These are phyloP conservation scores for Chloranthus sessilifolius DNA, from an alignment of 164 flowering plant genomes.

Conservation along the genomic window DNA sequence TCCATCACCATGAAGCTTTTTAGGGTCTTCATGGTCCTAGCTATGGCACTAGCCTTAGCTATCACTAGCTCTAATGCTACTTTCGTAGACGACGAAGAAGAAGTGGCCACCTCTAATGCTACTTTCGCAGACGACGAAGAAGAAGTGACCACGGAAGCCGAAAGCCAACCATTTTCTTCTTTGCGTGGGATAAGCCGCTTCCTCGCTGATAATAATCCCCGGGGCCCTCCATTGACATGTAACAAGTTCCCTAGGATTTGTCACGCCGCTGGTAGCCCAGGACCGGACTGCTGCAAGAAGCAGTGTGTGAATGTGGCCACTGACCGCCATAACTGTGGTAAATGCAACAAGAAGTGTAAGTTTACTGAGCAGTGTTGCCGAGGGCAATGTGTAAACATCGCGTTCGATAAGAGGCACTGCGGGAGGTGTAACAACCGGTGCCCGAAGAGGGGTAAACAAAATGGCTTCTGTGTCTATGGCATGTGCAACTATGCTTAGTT, in stretches of 20 bases:
- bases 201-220: constrained; percentile 4
- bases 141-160: no score
- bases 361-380: constrained; percentile 15
- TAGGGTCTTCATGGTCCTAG: no score
- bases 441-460: not conserved
- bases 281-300: constrained; percentile 20
- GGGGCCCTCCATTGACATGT: constrained; percentile 11
- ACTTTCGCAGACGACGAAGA: no score
- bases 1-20: no score
- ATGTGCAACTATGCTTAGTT: constrained; percentile 8
- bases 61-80: no score
- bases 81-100: no score
- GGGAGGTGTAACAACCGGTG: constrained; percentile 7
- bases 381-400: constrained; percentile 2
- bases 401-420: constrained; percentile 2
- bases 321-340: constrained; percentile 19
- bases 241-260: constrained; percentile 15
- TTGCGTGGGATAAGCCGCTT: constrained; percentile 8
- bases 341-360: constrained; percentile 21
- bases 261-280: constrained; percentile 10
- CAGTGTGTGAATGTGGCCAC: constrained; percentile 19
- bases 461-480: constrained; percentile 5
- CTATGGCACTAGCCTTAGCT: no score
- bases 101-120: no score
- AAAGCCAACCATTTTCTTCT: no score